Evolutionary conservation across 768 basidiomycete genomes (phyloP), one percentile per base, ranked within the genome.

Genomic region (Lactarius deliciosus): DNA sequence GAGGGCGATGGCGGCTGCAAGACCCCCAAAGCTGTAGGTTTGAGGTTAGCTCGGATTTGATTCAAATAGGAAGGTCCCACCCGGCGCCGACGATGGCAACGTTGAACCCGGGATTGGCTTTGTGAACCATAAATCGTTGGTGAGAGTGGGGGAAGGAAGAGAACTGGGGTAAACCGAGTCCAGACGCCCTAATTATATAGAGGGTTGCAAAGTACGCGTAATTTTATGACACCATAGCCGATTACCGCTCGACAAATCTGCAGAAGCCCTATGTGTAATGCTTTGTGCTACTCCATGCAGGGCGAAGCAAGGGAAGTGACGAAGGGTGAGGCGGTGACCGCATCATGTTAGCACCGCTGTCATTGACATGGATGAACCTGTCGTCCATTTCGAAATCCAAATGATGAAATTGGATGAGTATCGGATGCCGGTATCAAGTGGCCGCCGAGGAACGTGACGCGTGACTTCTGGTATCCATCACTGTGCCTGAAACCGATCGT

Each of bases 1-100:
- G 55, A 78, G 68, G 2, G 62, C 74, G 38, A 78, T 75, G 8
- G 72, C 77, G 16, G 62, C 67, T 2, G 68, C 54, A 20, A 78
- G 58, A 2, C 77, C 77, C 10, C 71, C 74, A 32, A 75, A 65
- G 8, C 76, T 71, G 22, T 53, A 25, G 36, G 40, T 63, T 32
- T 38, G 7, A 57, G 9, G 2, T 38, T 7, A n/a, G 4, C 18
- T 1, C 22, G 32, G 3, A 38, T 25, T 10, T 22, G 15, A 18
- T 22, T 36, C 45, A 47, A 30, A 20, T 28, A 28, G 0, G 22
- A 7, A 3, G 11, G n/a, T 38, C 65, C 16, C 47, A 74, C 73
- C 73, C 73, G 5, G 70, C 70, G n/a, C 73, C 73, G 7, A 74
- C 61, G 32, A 74, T 71, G 16, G 69, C 70, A 13, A 74, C 50